Base-by-base conservation (phyloP, 2,329 filamentous ascomycete genomes). In the Sporothrix globosa region DNA sequence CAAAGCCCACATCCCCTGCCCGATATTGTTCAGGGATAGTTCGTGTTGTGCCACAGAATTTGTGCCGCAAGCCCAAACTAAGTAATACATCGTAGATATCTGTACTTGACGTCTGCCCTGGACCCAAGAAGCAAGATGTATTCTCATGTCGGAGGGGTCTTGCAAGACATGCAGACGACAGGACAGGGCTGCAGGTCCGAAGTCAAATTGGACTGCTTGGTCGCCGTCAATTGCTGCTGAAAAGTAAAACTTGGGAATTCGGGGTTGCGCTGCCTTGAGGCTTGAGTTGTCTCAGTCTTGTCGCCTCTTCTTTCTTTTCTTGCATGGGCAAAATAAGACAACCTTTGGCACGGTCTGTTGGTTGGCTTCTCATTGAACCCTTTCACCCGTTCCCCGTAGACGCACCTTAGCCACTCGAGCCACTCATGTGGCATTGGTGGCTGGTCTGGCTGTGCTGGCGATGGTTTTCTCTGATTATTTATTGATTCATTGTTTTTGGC, bases 81-180 rank as follows among this genome's bases (percentile, higher is more conserved):
- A 44, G 11, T 24, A 60, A 9, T 44, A n/a, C n/a, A n/a, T n/a
- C n/a, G 39, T 34, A 34, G 34, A 34, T 34, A 24, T 61, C 56
- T 34, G 56, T 44, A 61, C 10, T 39, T 61, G 56, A 61, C 56
- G 56, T 34, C 56, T 41, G 34, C 19, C 19, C 56, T 58, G 27
- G 27, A 53, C 50, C 50, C 50, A 53, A 53, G 11, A 21, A 53
- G 54, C 27, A n/a, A 9, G 30, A 60, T 60, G 56, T 19, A n/a
- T 60, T 41, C 54, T 58, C 30, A 4, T 21, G 17, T 41, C 34
- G 30, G 54, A 11, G 39, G 56, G 56, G 39, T 50, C 46, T 52
- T 39, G 63, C 63, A 53, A 39, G 63, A 52, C 63, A 52, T 52
- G 46, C 63, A 66, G 63, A 52, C 27, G 19, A 46, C 56, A 44